Percentiles rank a stretch among this genome's conserved stretches.
Conservation (phyloP, 768 basidiomycete species). For the Pulveroboletus sp. region DNA sequence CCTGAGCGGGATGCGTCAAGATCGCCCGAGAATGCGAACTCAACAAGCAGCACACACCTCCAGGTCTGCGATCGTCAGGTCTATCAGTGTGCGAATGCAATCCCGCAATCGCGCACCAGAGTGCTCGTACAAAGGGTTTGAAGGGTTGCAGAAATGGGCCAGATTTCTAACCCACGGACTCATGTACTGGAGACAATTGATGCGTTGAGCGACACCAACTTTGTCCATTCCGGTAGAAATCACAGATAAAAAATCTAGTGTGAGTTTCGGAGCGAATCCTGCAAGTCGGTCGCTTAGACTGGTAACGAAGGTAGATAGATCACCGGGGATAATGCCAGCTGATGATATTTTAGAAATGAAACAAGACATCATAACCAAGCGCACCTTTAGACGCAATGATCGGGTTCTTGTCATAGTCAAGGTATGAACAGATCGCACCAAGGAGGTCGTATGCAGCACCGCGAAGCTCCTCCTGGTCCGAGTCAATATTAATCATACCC, state of each 20-base stretch:
- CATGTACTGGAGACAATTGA: conserved; percentile 76
- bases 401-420: conserved; percentile 72
- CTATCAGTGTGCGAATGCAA: conserved; percentile 73
- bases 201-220: conserved; percentile 46
- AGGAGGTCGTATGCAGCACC: conserved; percentile 76
- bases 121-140: conserved; percentile 60
- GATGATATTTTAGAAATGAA: conserved; percentile 3
- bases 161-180: conserved; percentile 88
- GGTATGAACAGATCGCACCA: conserved; percentile 66
- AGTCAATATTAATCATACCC: conserved; percentile 73
- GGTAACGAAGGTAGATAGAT: conserved; percentile 55
- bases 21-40: background rate
- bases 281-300: conserved; percentile 70
- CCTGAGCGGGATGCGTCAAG: conserved; percentile 33
- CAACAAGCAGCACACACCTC: conserved; percentile 48
- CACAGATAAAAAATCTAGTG: conserved; percentile 86
- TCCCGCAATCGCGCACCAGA: conserved; percentile 75
- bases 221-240: conserved; percentile 62
- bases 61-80: conserved; percentile 66
- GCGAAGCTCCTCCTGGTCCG: conserved; percentile 72
- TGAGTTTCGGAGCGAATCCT: conserved; percentile 71
- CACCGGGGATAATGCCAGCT: conserved; percentile 72
- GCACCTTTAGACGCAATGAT: conserved; percentile 67
- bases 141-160: conserved; percentile 62
- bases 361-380: conserved; percentile 8